These are phyloP conservation scores for Boletellus ananas DNA, from an alignment of 768 basidiomycete species.

Conservation along the genomic window DNA sequence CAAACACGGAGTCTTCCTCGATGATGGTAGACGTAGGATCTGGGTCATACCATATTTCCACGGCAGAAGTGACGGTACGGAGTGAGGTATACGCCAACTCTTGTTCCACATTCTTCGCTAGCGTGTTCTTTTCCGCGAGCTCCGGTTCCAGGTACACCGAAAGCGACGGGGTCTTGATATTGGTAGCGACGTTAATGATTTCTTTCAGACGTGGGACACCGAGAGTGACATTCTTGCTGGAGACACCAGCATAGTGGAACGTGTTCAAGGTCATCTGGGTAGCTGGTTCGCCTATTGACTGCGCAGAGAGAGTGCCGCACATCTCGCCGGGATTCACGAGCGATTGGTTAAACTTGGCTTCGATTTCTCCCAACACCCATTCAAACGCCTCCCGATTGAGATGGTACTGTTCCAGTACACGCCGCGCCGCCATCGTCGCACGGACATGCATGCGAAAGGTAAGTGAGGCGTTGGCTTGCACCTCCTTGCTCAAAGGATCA, in stretches of 20 bases:
- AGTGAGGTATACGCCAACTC: conserved; percentile 92
- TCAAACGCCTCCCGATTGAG: conserved; percentile 93
- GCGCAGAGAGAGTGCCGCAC: conserved; percentile 97
- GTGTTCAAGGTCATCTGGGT: conserved; percentile 99
- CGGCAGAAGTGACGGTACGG: conserved; percentile 89
- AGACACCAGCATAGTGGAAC: conserved; percentile 99
- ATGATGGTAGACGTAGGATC: conserved; percentile 89
- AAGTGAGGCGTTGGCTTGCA: conserved; percentile 85
- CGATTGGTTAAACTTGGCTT: conserved; percentile 93
- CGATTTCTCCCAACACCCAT: conserved; percentile 94
- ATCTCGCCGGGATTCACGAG: conserved; percentile 94
- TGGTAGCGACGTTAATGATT: conserved; percentile 97
- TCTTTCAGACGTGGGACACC: conserved; percentile 99
- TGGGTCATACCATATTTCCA: conserved; percentile 98
- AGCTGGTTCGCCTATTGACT: conserved; percentile 98
- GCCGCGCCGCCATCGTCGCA: conserved; percentile 80
- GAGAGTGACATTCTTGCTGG: conserved; percentile 98
- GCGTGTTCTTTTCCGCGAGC: conserved; percentile 53
- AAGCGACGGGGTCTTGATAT: conserved; percentile 98
- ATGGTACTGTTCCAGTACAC: conserved; percentile 84
- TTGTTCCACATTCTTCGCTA: conserved; percentile 88
- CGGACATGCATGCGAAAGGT: conserved; percentile 93
- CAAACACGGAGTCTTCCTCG: conserved; percentile 93
- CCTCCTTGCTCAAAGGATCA: conserved; percentile 68
- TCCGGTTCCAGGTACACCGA: conserved; percentile 82